A percentile compares a stretch with the other conserved stretches of the same genome.
Conservation (phyloP, 352 stramenopile genomes). For the Phytophthora fragariae region DNA sequence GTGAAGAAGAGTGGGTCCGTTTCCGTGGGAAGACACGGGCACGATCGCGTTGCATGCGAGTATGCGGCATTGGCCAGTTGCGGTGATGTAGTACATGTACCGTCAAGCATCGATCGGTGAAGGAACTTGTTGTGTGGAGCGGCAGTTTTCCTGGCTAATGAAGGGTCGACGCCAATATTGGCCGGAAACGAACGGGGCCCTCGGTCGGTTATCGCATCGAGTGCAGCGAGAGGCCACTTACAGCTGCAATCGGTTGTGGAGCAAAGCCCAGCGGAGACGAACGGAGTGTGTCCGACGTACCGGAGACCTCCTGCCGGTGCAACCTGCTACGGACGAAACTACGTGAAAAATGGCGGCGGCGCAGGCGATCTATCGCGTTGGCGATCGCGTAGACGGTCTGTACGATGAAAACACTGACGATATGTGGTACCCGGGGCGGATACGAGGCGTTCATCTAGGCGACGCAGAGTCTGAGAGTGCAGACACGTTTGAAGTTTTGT, state of each 20-base stretch:
- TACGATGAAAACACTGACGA: constrained; percentile 85
- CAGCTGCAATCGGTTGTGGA: constrained; percentile 17
- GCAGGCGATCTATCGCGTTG: constrained; percentile 41
- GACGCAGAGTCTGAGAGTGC: constrained; percentile 12
- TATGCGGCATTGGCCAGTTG: constrained; percentile 10
- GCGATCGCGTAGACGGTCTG: constrained; percentile 76
- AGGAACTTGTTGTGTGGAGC: neutral
- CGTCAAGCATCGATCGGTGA: constrained; percentile 5
- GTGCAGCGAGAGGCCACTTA: constrained; percentile 15
- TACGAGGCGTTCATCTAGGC: constrained; percentile 46
- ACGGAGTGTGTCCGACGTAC: constrained; percentile 1
- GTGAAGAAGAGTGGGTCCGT: neutral
- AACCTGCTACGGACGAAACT: constrained; percentile 4
- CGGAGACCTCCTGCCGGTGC: neutral
- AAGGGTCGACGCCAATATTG: constrained; percentile 40
- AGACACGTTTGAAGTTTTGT: constrained; percentile 64
- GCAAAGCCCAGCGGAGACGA: constrained; percentile 5
- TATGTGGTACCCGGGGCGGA: constrained; percentile 77
- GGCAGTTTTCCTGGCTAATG: constrained; percentile 26
- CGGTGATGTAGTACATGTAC: constrained; percentile 17
- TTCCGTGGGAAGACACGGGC: constrained; percentile 6
- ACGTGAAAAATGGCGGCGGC: constrained; percentile 19
- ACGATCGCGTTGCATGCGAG: constrained; percentile 26
- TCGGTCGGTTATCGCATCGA: constrained; percentile 25
- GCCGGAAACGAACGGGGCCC: constrained; percentile 33